phyloP scores from a whole-genome alignment of 2,329 filamentous ascomycete genomes.

The Aspergillus transmontanensis region DNA sequence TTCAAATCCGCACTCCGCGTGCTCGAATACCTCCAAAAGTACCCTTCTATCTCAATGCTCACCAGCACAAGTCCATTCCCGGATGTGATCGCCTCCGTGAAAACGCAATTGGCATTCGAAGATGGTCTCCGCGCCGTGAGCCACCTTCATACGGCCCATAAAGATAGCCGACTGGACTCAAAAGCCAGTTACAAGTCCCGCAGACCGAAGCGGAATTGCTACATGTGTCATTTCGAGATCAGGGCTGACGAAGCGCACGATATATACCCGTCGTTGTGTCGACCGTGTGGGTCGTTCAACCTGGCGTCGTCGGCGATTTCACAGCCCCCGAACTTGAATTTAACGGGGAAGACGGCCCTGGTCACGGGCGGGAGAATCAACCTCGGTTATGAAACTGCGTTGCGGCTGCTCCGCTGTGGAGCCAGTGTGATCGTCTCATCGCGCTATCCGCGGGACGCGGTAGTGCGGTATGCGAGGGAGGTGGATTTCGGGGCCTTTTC shows the following conservation, averaged over 20 bases:
- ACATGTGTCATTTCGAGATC: slow-evolving; percentile 35
- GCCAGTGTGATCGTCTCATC: slow-evolving; percentile 40
- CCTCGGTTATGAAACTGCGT: slow-evolving; percentile 36
- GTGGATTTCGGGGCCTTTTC: slow-evolving; percentile 17
- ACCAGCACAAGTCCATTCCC: slow-evolving; percentile 1
- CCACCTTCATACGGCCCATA: neutral
- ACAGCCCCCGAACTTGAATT: slow-evolving; percentile 33
- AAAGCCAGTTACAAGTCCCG: neutral
- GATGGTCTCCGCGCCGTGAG: neutral
- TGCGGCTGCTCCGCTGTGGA: slow-evolving; percentile 39
- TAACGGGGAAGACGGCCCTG: slow-evolving; percentile 29
- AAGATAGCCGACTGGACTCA: neutral
- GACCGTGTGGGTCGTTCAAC: slow-evolving; percentile 40
- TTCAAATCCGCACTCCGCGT: neutral
- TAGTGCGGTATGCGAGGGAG: slow-evolving; percentile 27
- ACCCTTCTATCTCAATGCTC: slow-evolving; percentile 8
- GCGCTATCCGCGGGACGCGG: slow-evolving; percentile 40
- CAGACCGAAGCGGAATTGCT: slow-evolving; percentile 25
- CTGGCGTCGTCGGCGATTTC: slow-evolving; percentile 26
- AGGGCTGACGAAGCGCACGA: slow-evolving; percentile 16
- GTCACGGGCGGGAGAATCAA: slow-evolving; percentile 42
- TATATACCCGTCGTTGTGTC: slow-evolving; percentile 35
- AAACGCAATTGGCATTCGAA: slow-evolving; percentile 12
- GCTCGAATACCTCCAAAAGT: slow-evolving; percentile 21
- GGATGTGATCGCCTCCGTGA: slow-evolving; percentile 13